Percentiles rank a stretch among this genome's conserved stretches.
These are phyloP conservation scores for Boletus sensibilis DNA, from an alignment of 768 basidiomycete genomes.

Conservation along the genomic window DNA sequence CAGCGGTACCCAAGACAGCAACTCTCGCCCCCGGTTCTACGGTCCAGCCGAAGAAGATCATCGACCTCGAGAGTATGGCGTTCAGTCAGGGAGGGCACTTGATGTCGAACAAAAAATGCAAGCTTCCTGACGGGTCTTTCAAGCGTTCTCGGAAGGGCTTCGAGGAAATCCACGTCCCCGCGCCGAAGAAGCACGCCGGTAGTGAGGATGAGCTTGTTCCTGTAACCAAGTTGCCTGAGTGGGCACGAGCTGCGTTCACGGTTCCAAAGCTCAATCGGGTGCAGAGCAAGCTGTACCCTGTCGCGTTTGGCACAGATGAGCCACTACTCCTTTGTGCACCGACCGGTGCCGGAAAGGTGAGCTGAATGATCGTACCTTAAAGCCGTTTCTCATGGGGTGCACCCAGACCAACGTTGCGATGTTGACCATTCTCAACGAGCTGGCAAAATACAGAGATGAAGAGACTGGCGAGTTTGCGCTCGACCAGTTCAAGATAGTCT, in stretches of 20 bases:
- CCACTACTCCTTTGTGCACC: constrained; percentile 95
- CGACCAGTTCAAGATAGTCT: constrained; percentile 93
- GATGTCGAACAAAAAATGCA: constrained; percentile 99
- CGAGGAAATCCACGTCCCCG: constrained; percentile 96
- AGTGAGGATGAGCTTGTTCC: constrained; percentile 68
- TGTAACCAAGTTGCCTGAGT: constrained; percentile 70
- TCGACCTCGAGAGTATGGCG: constrained; percentile 94
- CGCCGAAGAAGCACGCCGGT: constrained; percentile 75
- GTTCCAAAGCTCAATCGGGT: constrained; percentile 82
- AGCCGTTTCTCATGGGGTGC: constrained; percentile 12
- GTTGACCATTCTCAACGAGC: constrained; percentile 89
- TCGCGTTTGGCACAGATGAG: constrained; percentile 93
- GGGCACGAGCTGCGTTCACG: constrained; percentile 87
- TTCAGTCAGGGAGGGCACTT: constrained; percentile 95
- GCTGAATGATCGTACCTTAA: constrained; percentile 14
- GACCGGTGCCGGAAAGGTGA: constrained; percentile 96
- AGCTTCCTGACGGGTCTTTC: constrained; percentile 96
- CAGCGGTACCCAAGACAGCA: constrained; percentile 70
- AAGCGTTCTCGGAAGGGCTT: constrained; percentile 95
- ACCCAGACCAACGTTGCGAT: constrained; percentile 94
- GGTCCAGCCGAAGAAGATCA: constrained; percentile 76
- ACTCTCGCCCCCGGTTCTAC: constrained; percentile 86
- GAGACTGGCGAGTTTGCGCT: constrained; percentile 78
- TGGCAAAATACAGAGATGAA: constrained; percentile 84
- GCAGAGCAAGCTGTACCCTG: constrained; percentile 89